These are phyloP conservation scores for Isoetes taiwanensis DNA, from an alignment of 75 land plant species.

Conservation along the genomic window DNA sequence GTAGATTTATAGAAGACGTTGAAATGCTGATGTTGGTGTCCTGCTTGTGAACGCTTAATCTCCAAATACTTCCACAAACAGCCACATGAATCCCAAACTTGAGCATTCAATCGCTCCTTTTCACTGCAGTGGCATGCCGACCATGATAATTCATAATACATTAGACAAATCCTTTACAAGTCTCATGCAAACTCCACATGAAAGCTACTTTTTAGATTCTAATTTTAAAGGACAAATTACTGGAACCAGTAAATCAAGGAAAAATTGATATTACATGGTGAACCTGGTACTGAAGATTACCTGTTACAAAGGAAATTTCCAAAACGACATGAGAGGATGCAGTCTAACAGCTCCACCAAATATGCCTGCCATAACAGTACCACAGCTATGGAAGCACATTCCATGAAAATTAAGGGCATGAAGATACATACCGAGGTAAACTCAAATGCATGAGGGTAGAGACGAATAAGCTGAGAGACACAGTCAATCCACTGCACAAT, in stretches of 20 bases:
- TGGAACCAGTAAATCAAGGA: no score
- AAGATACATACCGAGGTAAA: slow-evolving; percentile 62
- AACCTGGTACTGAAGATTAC: no score
- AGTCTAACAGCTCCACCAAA: slow-evolving; percentile 80
- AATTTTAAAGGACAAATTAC: not conserved
- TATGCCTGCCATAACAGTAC: slow-evolving; percentile 38
- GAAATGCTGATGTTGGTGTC: slow-evolving; percentile 52
- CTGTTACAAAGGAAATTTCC: slow-evolving; percentile 96
- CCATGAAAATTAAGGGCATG: not conserved
- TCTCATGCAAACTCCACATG: no score
- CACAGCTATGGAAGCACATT: not conserved
- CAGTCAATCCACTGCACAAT: slow-evolving; percentile 92
- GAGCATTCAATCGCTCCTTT: slow-evolving; percentile 71
- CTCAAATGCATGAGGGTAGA: slow-evolving; percentile 95
- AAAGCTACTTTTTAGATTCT: not conserved
- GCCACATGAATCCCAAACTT: slow-evolving; percentile 50
- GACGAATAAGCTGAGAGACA: slow-evolving; percentile 71
- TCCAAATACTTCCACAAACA: slow-evolving; percentile 77
- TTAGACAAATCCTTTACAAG: no score
- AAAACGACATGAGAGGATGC: slow-evolving; percentile 82
- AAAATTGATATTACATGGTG: no score
- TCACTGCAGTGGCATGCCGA: no score
- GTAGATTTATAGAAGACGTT: slow-evolving; percentile 62
- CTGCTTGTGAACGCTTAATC: slow-evolving; percentile 38
- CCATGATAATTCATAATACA: no score